phyloP scores from a whole-genome alignment of 2,329 filamentous ascomycete genomes.

The Colletotrichum sp. region DNA sequence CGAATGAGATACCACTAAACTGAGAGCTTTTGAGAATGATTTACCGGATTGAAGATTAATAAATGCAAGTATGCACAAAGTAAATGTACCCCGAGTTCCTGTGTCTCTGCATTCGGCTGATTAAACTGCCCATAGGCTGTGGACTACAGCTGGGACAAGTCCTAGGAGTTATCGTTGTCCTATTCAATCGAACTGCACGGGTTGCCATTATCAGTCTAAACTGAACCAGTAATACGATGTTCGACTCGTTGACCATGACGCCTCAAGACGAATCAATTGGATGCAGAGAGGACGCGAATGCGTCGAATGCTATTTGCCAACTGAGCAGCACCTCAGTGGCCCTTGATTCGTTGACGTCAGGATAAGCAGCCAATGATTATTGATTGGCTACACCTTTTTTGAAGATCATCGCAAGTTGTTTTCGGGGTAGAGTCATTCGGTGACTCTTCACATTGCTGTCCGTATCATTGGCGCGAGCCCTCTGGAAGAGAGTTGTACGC shows the following conservation, averaged over 20 bases:
- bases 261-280: background rate
- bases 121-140: background rate
- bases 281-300: fast-evolving
- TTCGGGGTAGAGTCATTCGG: background rate
- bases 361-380: background rate
- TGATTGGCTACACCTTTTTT: background rate
- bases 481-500: background rate
- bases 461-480: background rate
- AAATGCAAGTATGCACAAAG: background rate
- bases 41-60: too few relatives aligned
- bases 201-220: background rate
- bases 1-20: too few relatives aligned
- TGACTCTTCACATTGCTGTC: background rate
- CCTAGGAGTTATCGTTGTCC: background rate
- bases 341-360: background rate
- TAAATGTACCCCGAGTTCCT: background rate
- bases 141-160: background rate
- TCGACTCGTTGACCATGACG: background rate
- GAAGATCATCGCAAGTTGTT: background rate
- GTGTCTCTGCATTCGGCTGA: background rate
- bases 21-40: too few relatives aligned
- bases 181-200: fast-evolving
- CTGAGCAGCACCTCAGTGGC: background rate
- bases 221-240: background rate
- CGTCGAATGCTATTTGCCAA: background rate